Percentiles rank a stretch among this genome's conserved stretches.
Conservation (phyloP, 2,329 filamentous ascomycete genomes). For the Fusarium nygamai region DNA sequence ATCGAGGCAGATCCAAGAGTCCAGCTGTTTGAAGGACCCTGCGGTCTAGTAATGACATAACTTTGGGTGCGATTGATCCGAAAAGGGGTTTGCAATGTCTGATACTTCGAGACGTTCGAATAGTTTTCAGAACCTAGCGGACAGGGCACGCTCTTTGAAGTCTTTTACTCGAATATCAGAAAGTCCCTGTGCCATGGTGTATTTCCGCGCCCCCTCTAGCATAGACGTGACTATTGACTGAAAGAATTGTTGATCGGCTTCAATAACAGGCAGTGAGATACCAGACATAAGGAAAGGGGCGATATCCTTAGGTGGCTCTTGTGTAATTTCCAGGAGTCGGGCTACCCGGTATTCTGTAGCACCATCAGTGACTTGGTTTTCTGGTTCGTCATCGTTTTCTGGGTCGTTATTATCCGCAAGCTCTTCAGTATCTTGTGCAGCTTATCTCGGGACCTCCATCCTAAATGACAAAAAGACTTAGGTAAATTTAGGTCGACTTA, state of each 20-base stretch:
- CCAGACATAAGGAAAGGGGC: neutral
- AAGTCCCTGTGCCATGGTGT: neutral
- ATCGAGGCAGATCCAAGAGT: neutral
- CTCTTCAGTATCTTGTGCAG: neutral
- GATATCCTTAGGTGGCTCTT: neutral
- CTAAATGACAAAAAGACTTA: neutral
- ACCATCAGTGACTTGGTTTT: neutral
- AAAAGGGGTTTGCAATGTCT: neutral
- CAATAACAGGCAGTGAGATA: neutral
- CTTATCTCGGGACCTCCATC: neutral
- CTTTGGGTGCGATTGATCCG: neutral
- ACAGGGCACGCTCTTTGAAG: neutral
- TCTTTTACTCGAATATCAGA: neutral
- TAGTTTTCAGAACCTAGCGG: neutral
- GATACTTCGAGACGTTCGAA: neutral
- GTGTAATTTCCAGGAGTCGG: neutral
- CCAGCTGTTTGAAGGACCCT: neutral
- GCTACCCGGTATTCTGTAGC: neutral
- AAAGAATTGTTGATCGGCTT: neutral
- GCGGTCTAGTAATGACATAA: neutral
- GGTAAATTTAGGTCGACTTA: neutral
- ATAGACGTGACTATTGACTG: neutral
- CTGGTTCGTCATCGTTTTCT: neutral
- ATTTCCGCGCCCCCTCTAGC: neutral
- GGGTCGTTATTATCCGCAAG: neutral